A percentile compares a stretch with the other conserved stretches of the same genome.
Evolutionary conservation across 2,329 filamentous ascomycete species (phyloP).

Genomic region (Phyllosticta capitalensis): DNA sequence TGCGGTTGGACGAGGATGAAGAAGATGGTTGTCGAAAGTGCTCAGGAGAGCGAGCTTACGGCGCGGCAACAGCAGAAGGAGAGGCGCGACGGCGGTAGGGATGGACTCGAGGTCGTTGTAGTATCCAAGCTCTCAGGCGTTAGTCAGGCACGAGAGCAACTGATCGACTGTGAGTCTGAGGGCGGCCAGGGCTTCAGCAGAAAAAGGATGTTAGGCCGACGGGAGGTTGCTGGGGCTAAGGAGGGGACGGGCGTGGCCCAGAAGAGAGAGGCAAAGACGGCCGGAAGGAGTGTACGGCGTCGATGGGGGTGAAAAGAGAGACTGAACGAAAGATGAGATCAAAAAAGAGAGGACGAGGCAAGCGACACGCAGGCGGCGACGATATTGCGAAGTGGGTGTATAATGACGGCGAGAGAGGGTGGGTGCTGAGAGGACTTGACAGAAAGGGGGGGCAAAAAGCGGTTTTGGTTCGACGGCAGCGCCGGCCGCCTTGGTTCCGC

Average conservation of each 20-base stretch:
- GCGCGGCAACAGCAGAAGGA: constrained; percentile 19
- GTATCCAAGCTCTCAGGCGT: constrained; percentile 26
- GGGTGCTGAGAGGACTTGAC: constrained; percentile 10
- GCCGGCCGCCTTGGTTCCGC: neutral
- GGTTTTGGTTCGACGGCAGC: neutral
- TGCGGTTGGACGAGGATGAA: constrained; percentile 6
- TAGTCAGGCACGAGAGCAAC: constrained; percentile 11
- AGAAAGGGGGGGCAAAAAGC: constrained; percentile 12
- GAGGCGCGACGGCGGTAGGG: constrained; percentile 12
- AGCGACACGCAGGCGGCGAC: constrained; percentile 23
- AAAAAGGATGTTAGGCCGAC: constrained; percentile 18
- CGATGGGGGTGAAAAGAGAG: constrained; percentile 25
- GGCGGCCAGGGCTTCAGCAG: constrained; percentile 24
- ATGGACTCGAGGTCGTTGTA: neutral
- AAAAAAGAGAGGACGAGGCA: constrained; percentile 22
- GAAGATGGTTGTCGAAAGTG: constrained; percentile 7
- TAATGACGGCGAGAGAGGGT: constrained; percentile 14
- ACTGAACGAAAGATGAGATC: constrained; percentile 25
- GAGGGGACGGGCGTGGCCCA: constrained; percentile 32
- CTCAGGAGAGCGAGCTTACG: constrained; percentile 15
- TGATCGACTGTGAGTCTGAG: constrained; percentile 22
- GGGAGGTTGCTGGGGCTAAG: constrained; percentile 18
- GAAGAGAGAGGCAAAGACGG: constrained; percentile 22
- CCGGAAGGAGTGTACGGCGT: constrained; percentile 34
- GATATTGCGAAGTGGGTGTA: constrained; percentile 5